These are phyloP conservation scores for Russula emetica DNA, from an alignment of 768 basidiomycete species.

Conservation along the genomic window DNA sequence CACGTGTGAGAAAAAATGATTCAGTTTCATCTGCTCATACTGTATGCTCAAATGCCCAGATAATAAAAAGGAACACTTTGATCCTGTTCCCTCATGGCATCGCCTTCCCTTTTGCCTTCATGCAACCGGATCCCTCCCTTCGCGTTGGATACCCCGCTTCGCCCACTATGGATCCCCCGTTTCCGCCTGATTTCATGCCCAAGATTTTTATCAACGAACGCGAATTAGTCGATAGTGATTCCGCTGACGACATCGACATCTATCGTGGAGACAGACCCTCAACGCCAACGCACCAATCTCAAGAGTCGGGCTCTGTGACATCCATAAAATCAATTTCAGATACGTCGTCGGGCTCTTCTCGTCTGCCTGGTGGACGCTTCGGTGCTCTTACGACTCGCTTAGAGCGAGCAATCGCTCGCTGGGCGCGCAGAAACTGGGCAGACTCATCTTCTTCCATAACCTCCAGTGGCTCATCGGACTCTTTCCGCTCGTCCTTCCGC, in stretches of 20 bases:
- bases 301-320: slow-evolving; percentile 30
- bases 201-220: slow-evolving; percentile 1
- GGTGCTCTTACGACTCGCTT: slow-evolving; percentile 51
- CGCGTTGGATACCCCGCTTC: background rate
- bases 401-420: slow-evolving; percentile 66
- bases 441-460: slow-evolving; percentile 40
- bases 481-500: slow-evolving; percentile 39
- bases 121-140: background rate
- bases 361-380: slow-evolving; percentile 33
- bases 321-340: slow-evolving; percentile 36
- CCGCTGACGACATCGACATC: slow-evolving; percentile 46
- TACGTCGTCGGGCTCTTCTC: slow-evolving; percentile 38
- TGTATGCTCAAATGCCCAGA: background rate
- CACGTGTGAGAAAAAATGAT: background rate
- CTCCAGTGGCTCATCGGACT: slow-evolving; percentile 41
- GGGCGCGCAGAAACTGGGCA: slow-evolving; percentile 53
- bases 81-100: slow-evolving; percentile 12
- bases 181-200: background rate
- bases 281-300: slow-evolving; percentile 34
- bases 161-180: slow-evolving; percentile 21
- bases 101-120: background rate
- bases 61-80: no score
- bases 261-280: slow-evolving; percentile 52
- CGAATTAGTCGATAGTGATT: slow-evolving; percentile 28
- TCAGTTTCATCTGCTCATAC: no score